These are phyloP conservation scores for Byssothecium circinans DNA, from an alignment of 2,329 filamentous ascomycete genomes.

Conservation along the genomic window DNA sequence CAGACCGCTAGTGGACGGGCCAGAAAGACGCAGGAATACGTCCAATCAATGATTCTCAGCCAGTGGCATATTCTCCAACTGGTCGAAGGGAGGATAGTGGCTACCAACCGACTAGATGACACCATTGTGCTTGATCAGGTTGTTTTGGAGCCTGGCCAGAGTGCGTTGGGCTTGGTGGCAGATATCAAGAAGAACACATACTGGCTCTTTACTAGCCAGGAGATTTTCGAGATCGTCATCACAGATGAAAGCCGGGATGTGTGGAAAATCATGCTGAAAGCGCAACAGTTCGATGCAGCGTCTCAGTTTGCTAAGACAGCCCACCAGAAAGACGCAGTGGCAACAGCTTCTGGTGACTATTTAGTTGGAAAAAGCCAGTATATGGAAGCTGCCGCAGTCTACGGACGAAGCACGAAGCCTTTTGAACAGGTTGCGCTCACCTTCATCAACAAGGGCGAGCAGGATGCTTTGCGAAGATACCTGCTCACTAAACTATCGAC, in stretches of 20 bases:
- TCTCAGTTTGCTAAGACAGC: slow-evolving; percentile 79
- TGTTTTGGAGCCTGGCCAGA: slow-evolving; percentile 78
- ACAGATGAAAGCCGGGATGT: slow-evolving; percentile 89
- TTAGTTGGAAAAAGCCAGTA: slow-evolving; percentile 80
- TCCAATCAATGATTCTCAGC: slow-evolving; percentile 80
- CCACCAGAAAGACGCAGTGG: slow-evolving; percentile 84
- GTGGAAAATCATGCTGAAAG: slow-evolving; percentile 89
- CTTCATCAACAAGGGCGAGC: slow-evolving; percentile 86
- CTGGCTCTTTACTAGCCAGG: slow-evolving; percentile 89
- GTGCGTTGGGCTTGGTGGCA: slow-evolving; percentile 78
- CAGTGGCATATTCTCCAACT: slow-evolving; percentile 91
- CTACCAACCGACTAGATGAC: slow-evolving; percentile 83
- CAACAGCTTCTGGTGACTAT: slow-evolving; percentile 88
- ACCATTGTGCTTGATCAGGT: slow-evolving; percentile 84
- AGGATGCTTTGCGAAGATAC: slow-evolving; percentile 89
- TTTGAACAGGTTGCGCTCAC: slow-evolving; percentile 94
- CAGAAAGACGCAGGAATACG: slow-evolving; percentile 68
- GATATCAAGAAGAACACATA: slow-evolving; percentile 96
- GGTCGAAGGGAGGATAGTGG: slow-evolving; percentile 79
- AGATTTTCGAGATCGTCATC: slow-evolving; percentile 92
- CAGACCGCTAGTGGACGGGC: slow-evolving; percentile 67
- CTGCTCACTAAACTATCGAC: slow-evolving; percentile 79
- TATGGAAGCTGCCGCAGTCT: slow-evolving; percentile 82
- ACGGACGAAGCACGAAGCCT: slow-evolving; percentile 92
- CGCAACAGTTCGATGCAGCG: slow-evolving; percentile 85